These are phyloP conservation scores for Bipolaris bicolor DNA, from an alignment of 2,329 filamentous ascomycete genomes.

Conservation along the genomic window DNA sequence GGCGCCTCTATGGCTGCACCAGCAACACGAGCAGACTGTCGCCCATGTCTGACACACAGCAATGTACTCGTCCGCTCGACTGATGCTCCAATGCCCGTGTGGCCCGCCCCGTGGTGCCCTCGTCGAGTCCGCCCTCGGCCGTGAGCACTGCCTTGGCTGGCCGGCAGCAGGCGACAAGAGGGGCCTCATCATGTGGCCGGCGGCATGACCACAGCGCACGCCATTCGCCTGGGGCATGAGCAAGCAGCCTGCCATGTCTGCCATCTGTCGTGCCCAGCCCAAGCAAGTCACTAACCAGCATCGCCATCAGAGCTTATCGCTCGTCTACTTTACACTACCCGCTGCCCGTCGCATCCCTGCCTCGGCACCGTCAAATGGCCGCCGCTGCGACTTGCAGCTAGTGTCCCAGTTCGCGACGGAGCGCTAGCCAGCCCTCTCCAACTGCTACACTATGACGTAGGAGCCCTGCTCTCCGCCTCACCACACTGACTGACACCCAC, in stretches of 20 bases:
- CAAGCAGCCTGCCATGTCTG: slow-evolving; percentile 24
- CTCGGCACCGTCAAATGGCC: neutral
- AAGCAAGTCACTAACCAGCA: too few relatives aligned
- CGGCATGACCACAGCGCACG: slow-evolving; percentile 35
- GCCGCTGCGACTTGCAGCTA: neutral
- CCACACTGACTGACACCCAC: neutral
- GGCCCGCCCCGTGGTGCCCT: neutral
- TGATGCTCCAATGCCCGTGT: neutral
- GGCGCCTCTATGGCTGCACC: neutral
- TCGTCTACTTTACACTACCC: neutral
- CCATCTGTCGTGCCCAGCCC: neutral
- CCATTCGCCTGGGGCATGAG: slow-evolving; percentile 29
- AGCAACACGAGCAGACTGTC: neutral
- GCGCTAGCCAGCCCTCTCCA: neutral
- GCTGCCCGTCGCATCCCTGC: neutral
- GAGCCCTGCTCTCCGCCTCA: neutral
- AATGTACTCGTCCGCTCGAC: too few relatives aligned
- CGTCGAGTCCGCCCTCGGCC: neutral
- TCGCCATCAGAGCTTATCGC: neutral
- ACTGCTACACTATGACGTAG: neutral
- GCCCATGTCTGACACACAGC: too few relatives aligned
- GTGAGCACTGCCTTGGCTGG: neutral
- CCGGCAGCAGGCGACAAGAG: neutral
- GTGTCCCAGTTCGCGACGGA: neutral
- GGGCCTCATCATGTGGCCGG: slow-evolving; percentile 27